Evolutionary conservation across 306 rosid genomes (phyloP), one percentile per base, ranked within the genome.

Genomic region (Begonia masoniana): DNA sequence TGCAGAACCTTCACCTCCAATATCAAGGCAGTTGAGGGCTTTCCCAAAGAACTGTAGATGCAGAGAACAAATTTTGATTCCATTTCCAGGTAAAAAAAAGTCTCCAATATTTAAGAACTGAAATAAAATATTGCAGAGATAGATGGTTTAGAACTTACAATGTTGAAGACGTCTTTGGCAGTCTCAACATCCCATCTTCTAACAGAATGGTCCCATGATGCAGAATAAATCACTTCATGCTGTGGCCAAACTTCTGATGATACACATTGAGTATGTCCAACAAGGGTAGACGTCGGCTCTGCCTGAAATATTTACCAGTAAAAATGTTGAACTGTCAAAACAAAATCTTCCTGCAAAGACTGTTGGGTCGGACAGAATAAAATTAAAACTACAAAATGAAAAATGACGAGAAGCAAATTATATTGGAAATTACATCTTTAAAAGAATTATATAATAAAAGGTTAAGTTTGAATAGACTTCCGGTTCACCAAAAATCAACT

Each of bases 201-300:
- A 54, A 81, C 60, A 62, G 96, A 78, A 72, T 86, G 96, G 76
- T 91, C 96, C 96, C 94, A 81, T 0, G 99, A 91, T 35, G 94
- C 84, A 66, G 99, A 91, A 71, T 77, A 91, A 53, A 91, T 81
- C 63, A 73, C 64, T 35, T 74, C 88, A 35, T 47, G 80, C 54
- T 78, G 71, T 11, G 88, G 79, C 99, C 96, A 91, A 55, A 70
- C 76, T 50, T 86, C 92, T 21, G 94, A 63, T 63, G 96, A 86
- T 21, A 91, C 94, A 4, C 80, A 77, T 70, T 91, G 99, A 15
- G 92, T 75, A 73, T 83, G 99, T 57, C 94, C 96, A 47, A 68
- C 84, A 47, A 91, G 82, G 54, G 99, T 75, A 62, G 94, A 70
- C 45, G 68, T 62, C 48, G 99, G 80, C 56, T 73, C 83, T 42